Evolutionary conservation across 495 filamentous ascomycete genomes (phyloP).

Genomic region (Trichoderma parareesei): DNA sequence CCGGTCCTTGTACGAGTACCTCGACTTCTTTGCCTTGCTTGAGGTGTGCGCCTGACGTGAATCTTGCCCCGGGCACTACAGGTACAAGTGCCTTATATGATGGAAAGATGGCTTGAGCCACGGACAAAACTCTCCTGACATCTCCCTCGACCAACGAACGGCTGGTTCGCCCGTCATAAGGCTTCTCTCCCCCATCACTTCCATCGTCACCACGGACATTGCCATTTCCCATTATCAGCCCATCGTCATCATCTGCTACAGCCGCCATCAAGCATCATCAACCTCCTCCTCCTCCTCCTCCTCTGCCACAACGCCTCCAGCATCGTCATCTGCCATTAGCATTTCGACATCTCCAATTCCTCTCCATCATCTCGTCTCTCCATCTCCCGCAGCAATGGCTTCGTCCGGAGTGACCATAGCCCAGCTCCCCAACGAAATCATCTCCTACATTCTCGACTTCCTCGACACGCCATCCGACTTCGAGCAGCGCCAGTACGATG

Average conservation of each 20-base stretch:
- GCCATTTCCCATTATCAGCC: neutral
- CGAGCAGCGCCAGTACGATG: constrained; percentile 26
- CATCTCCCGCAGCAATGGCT: neutral
- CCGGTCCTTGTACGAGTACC: too few relatives aligned
- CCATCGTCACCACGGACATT: neutral
- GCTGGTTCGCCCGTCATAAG: neutral
- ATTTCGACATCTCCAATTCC: neutral
- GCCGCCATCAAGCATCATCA: too few relatives aligned
- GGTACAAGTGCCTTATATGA: too few relatives aligned
- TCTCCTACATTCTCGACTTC: constrained; percentile 30
- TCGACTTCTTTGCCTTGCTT: too few relatives aligned
- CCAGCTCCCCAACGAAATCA: constrained; percentile 33
- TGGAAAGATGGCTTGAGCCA: too few relatives aligned
- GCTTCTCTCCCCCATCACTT: neutral
- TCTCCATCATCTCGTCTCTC: neutral
- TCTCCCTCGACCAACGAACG: neutral
- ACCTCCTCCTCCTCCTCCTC: too few relatives aligned
- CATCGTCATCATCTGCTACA: too few relatives aligned
- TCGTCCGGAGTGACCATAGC: neutral
- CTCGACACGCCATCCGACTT: constrained; percentile 30
- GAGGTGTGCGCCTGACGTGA: too few relatives aligned
- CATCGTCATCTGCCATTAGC: neutral
- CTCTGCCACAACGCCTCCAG: too few relatives aligned
- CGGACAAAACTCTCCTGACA: neutral
- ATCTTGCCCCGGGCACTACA: too few relatives aligned